Conservation (phyloP, 1,139 yeast species). For the Lodderomyces margitis region DNA sequence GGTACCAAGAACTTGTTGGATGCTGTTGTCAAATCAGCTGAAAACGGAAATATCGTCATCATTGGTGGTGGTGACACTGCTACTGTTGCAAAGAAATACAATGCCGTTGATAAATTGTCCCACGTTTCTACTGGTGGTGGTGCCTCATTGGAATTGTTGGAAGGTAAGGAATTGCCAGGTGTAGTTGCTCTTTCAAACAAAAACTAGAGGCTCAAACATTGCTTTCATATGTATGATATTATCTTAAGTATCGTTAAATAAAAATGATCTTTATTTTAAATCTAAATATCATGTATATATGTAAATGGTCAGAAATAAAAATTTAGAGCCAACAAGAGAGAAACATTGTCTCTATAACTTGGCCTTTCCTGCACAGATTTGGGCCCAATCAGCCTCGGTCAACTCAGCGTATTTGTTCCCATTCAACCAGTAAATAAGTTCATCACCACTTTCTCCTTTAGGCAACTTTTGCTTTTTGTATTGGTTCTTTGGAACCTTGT, state of each 20-base stretch:
- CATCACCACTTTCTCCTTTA: conserved; percentile 59
- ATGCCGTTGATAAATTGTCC: conserved; percentile 89
- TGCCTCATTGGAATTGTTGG: conserved; percentile 95
- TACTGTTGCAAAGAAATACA: conserved; percentile 96
- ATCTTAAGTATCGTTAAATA: too few relatives aligned
- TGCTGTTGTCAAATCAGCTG: conserved; percentile 82
- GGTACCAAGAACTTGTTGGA: conserved; percentile 90
- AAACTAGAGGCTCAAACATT: conserved; percentile 18
- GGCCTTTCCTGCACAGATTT: conserved; percentile 42
- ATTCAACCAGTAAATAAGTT: conserved; percentile 69
- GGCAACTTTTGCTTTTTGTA: conserved; percentile 81
- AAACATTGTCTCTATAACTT: conserved; percentile 39
- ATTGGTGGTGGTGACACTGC: conserved; percentile 99
- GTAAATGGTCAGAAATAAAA: too few relatives aligned
- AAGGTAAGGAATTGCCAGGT: conserved; percentile 98
- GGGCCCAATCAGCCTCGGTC: conserved; percentile 58
- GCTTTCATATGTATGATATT: too few relatives aligned
- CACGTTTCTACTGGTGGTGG: conserved; percentile 99
- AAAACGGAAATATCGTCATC: conserved; percentile 88
- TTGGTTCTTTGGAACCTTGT: conserved; percentile 77
- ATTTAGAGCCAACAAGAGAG: too few relatives aligned
- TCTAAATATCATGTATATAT: too few relatives aligned
- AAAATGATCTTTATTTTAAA: not conserved
- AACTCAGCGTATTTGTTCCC: conserved; percentile 55
- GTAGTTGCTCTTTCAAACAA: conserved; percentile 84